Base-by-base conservation (phyloP, 2,329 filamentous ascomycete genomes). In the Phialemonium atrogriseum region DNA sequence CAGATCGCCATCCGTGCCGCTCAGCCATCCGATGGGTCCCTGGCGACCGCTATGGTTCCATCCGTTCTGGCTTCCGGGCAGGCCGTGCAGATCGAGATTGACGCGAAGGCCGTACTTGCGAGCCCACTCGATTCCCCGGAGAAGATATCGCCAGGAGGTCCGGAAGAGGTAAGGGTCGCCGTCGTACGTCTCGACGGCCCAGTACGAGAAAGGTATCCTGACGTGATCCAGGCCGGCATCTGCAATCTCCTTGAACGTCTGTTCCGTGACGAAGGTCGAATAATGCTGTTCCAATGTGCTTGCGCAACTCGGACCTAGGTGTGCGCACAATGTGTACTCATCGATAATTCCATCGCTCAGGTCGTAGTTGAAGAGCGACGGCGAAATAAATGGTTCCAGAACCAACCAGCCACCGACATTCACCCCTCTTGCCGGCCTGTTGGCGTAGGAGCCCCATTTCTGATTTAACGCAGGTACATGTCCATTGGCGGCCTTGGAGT, bases 21-120 rank as follows among this genome's bases (percentile, higher is more conserved):
- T 91, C 23, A 96, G 62, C 91, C 91, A 98, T 16, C 76, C 70
- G 41, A 96, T 89, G 1, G 59, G 39, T 1, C 91, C 89, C 52
- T 83, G 80, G 8, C 78, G 76, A 0, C 91, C 91, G 45, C 84
- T 93, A 56, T 98, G 91, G 48, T 95, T 95, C 89, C 89, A 96
- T 2, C 91, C 91, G 49, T 98, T 98, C 51, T 96, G 91, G 38
- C 83, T 89, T 0, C 91, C 91, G 0, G 89, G 89, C 0, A 91
- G 66, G n/a, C 73, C 87, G 59, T 98, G 91, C 5, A 95, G 62
- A 54, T 98, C 91, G 4, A 98, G 74, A 41, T 96, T 96, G 24
- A 98, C 77, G 2, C 91, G 81, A 5, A 98, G 65, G 0, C 91
- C 91, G 54, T 95, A 83, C 50, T 93, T 88, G 16, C 91, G 81